Evolutionary conservation across 225 moss, liverwort and hornwort genomes (phyloP).

Genomic region (Ulota crispa): DNA sequence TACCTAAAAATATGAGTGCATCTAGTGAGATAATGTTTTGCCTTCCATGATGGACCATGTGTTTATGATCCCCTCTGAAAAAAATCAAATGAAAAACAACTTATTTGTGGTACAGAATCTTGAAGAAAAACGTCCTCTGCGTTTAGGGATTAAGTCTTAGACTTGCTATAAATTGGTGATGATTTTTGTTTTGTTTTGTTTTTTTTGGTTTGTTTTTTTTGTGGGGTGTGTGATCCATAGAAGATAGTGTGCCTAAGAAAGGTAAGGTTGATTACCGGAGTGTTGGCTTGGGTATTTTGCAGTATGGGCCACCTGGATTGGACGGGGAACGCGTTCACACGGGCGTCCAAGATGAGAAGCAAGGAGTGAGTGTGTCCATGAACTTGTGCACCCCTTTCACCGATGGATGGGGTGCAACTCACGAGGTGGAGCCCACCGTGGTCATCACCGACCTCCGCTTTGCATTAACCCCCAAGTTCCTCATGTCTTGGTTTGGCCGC

Average conservation of each 20-base stretch:
- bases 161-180: too few species aligned
- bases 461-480: slow-evolving; percentile 66
- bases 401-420: slow-evolving; percentile 46
- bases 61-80: too few species aligned
- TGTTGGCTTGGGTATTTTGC: not conserved
- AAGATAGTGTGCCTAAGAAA: not conserved
- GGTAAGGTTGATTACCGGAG: not conserved
- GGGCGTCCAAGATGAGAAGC: slow-evolving; percentile 58
- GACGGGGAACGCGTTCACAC: slow-evolving; percentile 83
- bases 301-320: slow-evolving; percentile 80
- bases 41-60: too few species aligned
- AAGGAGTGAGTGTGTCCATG: slow-evolving; percentile 69
- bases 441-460: slow-evolving; percentile 78
- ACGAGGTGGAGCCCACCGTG: slow-evolving; percentile 44
- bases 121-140: too few species aligned
- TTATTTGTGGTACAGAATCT: too few species aligned
- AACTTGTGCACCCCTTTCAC: slow-evolving; percentile 79
- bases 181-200: too few species aligned
- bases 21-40: too few species aligned
- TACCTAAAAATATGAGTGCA: too few species aligned
- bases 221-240: not conserved
- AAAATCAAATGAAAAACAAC: too few species aligned
- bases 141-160: too few species aligned
- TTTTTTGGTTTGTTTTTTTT: too few species aligned
- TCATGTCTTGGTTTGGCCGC: slow-evolving; percentile 71